Evolutionary conservation across 805 yeast genomes (phyloP).

Genomic region (Yamadazyma takamatsuzukensis): DNA sequence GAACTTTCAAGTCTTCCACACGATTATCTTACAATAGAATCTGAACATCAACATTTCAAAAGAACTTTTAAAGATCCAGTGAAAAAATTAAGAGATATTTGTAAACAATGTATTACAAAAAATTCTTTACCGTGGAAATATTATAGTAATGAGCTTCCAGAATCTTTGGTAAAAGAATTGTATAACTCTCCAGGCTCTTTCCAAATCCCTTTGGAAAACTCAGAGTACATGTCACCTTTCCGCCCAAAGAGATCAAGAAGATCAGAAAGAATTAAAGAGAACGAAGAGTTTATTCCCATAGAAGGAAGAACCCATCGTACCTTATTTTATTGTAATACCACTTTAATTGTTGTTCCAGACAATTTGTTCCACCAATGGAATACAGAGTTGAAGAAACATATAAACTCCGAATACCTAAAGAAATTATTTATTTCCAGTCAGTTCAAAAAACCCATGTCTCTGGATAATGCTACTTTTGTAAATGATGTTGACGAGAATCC

Average conservation of each 20-base stretch:
- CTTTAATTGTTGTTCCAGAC: slow-evolving; percentile 63
- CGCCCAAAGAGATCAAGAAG: slow-evolving; percentile 17
- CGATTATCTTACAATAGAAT: slow-evolving; percentile 7
- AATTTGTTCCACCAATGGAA: slow-evolving; percentile 66
- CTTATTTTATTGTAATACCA: slow-evolving; percentile 46
- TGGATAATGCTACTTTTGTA: slow-evolving; percentile 14
- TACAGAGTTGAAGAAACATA: slow-evolving; percentile 54
- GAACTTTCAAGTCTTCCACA: slow-evolving; percentile 37
- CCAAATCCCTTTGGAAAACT: slow-evolving; percentile 21
- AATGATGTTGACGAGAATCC: slow-evolving; percentile 22
- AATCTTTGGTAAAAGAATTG: slow-evolving; percentile 34
- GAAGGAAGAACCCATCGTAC: slow-evolving; percentile 23
- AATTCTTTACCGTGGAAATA: slow-evolving; percentile 59
- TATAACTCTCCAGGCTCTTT: slow-evolving; percentile 44
- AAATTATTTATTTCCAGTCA: slow-evolving; percentile 29
- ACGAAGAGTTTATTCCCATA: slow-evolving; percentile 10
- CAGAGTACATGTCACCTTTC: slow-evolving; percentile 17
- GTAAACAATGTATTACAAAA: slow-evolving; percentile 40
- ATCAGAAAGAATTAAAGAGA: slow-evolving; percentile 12
- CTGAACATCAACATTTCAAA: background rate
- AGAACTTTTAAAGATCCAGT: slow-evolving; percentile 1
- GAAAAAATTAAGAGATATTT: slow-evolving; percentile 30
- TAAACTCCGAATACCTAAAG: slow-evolving; percentile 33
- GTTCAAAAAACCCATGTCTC: slow-evolving; percentile 19
- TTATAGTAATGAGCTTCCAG: slow-evolving; percentile 43